A percentile compares a stretch with the other conserved stretches of the same genome.
phyloP scores from a whole-genome alignment of 139 green algal species.

The Asterochloris sp. region DNA sequence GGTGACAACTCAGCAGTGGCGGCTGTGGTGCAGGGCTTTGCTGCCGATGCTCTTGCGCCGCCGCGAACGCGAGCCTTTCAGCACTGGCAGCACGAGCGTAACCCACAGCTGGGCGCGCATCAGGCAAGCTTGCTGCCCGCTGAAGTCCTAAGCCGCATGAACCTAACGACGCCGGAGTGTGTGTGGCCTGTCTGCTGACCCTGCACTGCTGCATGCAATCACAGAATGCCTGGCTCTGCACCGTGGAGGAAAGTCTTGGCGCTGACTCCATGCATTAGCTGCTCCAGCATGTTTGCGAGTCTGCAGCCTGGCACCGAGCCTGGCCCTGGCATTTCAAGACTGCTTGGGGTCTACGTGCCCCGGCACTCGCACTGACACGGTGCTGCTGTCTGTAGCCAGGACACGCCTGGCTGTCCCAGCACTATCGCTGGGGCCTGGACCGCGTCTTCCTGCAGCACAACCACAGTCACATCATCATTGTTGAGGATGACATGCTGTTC shows the following conservation, averaged over 20 bases:
- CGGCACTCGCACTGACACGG: too few species aligned
- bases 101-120: constrained; percentile 16
- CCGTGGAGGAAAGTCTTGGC: not conserved
- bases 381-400: constrained; percentile 25
- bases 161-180: too few species aligned
- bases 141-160: not conserved
- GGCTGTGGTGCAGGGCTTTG: not conserved
- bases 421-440: constrained; percentile 44
- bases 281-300: not conserved
- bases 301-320: not conserved
- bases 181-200: not conserved
- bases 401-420: constrained; percentile 41
- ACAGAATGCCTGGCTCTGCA: not conserved
- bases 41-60: not conserved
- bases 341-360: not conserved
- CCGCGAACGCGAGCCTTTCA: constrained; percentile 20
- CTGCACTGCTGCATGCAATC: not conserved
- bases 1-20: constrained; percentile 11
- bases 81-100: constrained; percentile 25
- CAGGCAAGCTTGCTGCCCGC: constrained; percentile 10
- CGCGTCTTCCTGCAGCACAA: constrained; percentile 22
- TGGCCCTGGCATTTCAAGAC: not conserved
- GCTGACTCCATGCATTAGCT: not conserved
- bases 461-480: constrained; percentile 41
- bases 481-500: constrained; percentile 57